phyloP scores from a whole-genome alignment of 1,284 basidiomycete genomes.

The Sporisorium sorghi region DNA sequence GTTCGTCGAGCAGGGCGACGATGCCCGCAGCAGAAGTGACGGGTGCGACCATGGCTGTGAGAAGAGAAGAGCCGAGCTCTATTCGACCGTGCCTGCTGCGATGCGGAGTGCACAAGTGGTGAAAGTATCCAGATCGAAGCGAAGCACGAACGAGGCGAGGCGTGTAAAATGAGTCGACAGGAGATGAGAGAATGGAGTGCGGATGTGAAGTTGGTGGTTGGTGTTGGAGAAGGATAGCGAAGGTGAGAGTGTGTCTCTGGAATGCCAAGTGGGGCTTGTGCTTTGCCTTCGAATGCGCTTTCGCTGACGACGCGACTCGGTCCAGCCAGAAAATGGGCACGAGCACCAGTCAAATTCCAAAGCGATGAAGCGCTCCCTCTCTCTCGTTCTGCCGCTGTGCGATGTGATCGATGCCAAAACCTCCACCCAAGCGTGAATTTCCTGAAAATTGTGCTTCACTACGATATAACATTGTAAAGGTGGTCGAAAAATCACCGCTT shows the following conservation, averaged over 20 bases:
- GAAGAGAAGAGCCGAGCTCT: constrained; percentile 1
- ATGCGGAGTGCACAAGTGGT: constrained; percentile 1
- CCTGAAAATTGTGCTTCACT: background rate
- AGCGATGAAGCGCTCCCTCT: too few relatives aligned
- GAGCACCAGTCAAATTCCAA: background rate
- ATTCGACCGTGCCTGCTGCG: constrained; percentile 1
- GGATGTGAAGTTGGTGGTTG: constrained; percentile 1
- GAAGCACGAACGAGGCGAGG: background rate
- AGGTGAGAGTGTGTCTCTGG: constrained; percentile 3
- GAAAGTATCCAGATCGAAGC: background rate
- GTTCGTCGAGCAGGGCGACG: constrained; percentile 66
- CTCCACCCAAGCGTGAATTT: constrained; percentile 22
- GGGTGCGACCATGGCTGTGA: constrained; percentile 46
- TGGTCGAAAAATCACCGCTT: background rate
- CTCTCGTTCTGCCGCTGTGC: constrained; percentile 19
- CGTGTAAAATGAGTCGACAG: background rate
- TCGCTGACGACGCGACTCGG: constrained; percentile 48
- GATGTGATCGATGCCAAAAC: constrained; percentile 42
- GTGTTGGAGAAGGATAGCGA: background rate
- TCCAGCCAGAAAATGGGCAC: background rate
- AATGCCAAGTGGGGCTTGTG: constrained; percentile 3
- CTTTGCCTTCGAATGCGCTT: background rate
- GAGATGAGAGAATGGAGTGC: too few relatives aligned
- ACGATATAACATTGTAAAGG: constrained; percentile 5
- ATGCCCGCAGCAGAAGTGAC: constrained; percentile 63